A percentile compares a stretch with the other conserved stretches of the same genome.
phyloP scores from a whole-genome alignment of 805 yeast genomes.

The Suhomyces sp. region DNA sequence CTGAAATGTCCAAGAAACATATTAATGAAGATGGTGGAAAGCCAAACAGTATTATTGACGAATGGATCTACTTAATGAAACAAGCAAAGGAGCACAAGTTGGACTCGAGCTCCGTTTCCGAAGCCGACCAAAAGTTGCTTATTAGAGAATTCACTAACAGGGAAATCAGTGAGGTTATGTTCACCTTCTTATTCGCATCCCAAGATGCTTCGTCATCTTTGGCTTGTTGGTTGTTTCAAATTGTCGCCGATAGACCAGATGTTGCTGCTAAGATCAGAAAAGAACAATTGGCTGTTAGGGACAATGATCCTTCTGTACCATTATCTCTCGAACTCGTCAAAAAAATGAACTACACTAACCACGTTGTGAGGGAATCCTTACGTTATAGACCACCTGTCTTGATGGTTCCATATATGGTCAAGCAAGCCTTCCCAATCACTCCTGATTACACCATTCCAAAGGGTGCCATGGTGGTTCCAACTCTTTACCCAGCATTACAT shows the following conservation, averaged over 20 bases:
- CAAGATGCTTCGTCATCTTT: constrained; percentile 98
- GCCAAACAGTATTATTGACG: constrained; percentile 90
- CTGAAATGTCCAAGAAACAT: constrained; percentile 79
- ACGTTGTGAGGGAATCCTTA: constrained; percentile 89
- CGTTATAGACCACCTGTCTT: constrained; percentile 96
- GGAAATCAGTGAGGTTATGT: constrained; percentile 94
- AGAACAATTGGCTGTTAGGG: constrained; percentile 84
- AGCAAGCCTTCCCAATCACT: constrained; percentile 80
- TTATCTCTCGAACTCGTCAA: constrained; percentile 75
- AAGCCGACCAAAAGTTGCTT: constrained; percentile 54
- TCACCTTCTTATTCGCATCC: constrained; percentile 95
- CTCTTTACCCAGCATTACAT: constrained; percentile 92
- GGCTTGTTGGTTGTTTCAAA: constrained; percentile 97
- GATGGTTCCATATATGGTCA: constrained; percentile 96
- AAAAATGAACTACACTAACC: constrained; percentile 80
- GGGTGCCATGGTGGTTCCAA: constrained; percentile 96
- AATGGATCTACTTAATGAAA: constrained; percentile 87
- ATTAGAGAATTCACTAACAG: constrained; percentile 83
- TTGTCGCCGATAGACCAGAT: constrained; percentile 94
- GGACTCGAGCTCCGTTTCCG: constrained; percentile 49
- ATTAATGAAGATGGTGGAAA: constrained; percentile 69
- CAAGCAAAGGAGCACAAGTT: constrained; percentile 58
- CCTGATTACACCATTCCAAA: constrained; percentile 89
- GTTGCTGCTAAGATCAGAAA: constrained; percentile 81
- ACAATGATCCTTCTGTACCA: constrained; percentile 63